These are phyloP conservation scores for Lachnellula occidentalis DNA, from an alignment of 2,329 filamentous ascomycete genomes.

Conservation along the genomic window DNA sequence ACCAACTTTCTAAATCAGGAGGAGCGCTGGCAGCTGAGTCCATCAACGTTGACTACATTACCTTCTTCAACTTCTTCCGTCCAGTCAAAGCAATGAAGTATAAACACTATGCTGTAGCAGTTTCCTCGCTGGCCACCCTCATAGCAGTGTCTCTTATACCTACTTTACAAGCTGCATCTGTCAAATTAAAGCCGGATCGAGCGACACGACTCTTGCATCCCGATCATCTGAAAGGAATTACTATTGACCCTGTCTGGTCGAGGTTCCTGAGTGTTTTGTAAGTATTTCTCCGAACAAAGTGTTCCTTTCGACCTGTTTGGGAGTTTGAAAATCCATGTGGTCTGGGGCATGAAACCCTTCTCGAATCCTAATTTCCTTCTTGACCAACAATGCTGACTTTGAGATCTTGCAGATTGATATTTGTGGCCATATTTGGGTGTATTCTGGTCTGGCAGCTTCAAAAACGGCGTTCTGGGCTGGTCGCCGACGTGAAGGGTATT, in stretches of 20 bases:
- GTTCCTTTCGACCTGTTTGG: too few relatives aligned
- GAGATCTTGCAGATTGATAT: slow-evolving; percentile 33
- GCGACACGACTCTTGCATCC: slow-evolving; percentile 39
- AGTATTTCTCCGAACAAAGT: too few relatives aligned
- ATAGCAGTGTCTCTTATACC: slow-evolving; percentile 65
- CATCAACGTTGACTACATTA: slow-evolving; percentile 62
- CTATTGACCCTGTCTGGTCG: slow-evolving; percentile 54
- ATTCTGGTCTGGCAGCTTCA: slow-evolving; percentile 57
- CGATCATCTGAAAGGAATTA: slow-evolving; percentile 45
- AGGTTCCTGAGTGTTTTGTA: slow-evolving; percentile 50
- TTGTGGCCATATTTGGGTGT: slow-evolving; percentile 54
- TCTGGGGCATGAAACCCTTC: too few relatives aligned
- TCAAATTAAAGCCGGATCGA: slow-evolving; percentile 51
- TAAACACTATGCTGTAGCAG: slow-evolving; percentile 62
- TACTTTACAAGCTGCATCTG: slow-evolving; percentile 58
- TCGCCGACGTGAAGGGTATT: slow-evolving; percentile 66
- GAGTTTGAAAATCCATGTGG: too few relatives aligned
- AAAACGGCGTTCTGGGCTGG: slow-evolving; percentile 57
- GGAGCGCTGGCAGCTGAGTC: slow-evolving; percentile 60
- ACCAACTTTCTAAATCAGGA: slow-evolving; percentile 55
- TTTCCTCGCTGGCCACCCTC: slow-evolving; percentile 59
- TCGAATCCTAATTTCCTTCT: too few relatives aligned
- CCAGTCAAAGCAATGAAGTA: slow-evolving; percentile 57
- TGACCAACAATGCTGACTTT: too few relatives aligned
- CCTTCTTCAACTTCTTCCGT: slow-evolving; percentile 59